phyloP scores from a whole-genome alignment of 2,329 filamentous ascomycete species.

The Sphaerulina vaccinii region DNA sequence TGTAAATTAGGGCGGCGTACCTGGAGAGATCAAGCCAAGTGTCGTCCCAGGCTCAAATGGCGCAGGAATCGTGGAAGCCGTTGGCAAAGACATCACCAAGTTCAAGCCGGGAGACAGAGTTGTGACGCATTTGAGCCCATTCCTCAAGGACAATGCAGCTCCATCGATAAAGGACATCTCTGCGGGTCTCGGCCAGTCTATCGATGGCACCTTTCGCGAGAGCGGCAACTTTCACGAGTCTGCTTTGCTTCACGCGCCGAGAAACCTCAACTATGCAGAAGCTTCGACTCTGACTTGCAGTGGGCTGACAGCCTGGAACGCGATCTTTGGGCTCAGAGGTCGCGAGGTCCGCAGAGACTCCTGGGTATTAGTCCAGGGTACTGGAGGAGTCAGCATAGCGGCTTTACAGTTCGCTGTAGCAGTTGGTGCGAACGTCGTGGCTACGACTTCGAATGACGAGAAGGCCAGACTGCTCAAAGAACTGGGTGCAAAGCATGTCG shows the following conservation, averaged over 20 bases:
- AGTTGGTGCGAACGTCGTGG: constrained; percentile 54
- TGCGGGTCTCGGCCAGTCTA: constrained; percentile 14
- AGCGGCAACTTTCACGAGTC: constrained; percentile 62
- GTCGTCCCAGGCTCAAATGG: constrained; percentile 24
- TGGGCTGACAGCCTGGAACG: constrained; percentile 48
- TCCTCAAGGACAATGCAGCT: constrained; percentile 7
- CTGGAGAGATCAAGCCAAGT: constrained; percentile 7
- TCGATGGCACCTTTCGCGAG: constrained; percentile 63
- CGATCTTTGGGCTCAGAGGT: constrained; percentile 45
- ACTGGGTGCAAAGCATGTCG: constrained; percentile 50
- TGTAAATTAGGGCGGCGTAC: constrained; percentile 4
- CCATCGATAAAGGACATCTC: constrained; percentile 18
- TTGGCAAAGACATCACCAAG: constrained; percentile 56
- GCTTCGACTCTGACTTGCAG: constrained; percentile 48
- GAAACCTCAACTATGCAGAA: constrained; percentile 46
- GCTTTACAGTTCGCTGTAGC: constrained; percentile 56
- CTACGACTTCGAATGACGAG: constrained; percentile 50
- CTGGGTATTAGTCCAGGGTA: constrained; percentile 62
- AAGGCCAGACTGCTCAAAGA: constrained; percentile 44
- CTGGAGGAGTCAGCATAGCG: constrained; percentile 64
- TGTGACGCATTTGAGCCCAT: constrained; percentile 28
- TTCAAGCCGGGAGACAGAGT: constrained; percentile 59
- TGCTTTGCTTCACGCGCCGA: constrained; percentile 41
- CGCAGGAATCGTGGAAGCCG: constrained; percentile 50
- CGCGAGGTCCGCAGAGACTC: constrained; percentile 34